A percentile compares a stretch with the other conserved stretches of the same genome.
Evolutionary conservation across 805 yeast genomes (phyloP).

Genomic region (Pichia pseudocactophila): DNA sequence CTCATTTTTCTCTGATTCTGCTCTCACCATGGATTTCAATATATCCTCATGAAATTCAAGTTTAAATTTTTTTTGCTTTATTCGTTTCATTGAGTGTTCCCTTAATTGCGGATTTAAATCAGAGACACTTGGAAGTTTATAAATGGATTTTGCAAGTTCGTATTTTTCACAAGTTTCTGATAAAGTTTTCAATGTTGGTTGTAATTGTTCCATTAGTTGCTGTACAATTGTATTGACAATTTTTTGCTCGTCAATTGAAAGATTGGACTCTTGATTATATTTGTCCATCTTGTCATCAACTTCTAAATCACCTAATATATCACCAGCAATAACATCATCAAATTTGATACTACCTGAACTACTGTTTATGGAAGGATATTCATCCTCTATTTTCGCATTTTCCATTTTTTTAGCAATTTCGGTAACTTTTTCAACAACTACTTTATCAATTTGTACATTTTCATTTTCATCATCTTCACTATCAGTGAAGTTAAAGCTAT

Average conservation of each 20-base stretch:
- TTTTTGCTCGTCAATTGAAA: conserved; percentile 1
- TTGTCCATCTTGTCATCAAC: not conserved
- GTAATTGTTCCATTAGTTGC: conserved; percentile 17
- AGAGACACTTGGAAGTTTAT: conserved; percentile 23
- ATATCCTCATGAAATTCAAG: conserved; percentile 11
- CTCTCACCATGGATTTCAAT: conserved; percentile 5
- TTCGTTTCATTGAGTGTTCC: not conserved
- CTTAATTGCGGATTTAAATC: conserved; percentile 14
- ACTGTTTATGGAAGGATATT: not conserved
- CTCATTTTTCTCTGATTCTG: conserved; percentile 4
- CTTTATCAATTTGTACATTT: not conserved
- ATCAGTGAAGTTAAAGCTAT: not conserved
- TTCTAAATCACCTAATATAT: not conserved
- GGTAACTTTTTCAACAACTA: too few relatives aligned
- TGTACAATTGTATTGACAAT: conserved; percentile 8
- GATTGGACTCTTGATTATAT: not conserved
- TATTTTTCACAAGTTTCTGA: conserved; percentile 19
- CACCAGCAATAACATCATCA: conserved; percentile 3
- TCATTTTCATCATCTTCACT: not conserved
- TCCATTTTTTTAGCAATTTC: not conserved
- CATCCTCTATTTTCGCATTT: not conserved
- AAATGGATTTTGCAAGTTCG: conserved; percentile 16
- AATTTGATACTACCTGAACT: conserved; percentile 3
- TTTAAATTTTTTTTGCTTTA: conserved; percentile 7
- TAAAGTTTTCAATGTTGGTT: conserved; percentile 18